Percentiles rank a stretch among this genome's conserved stretches.
Evolutionary conservation across 495 filamentous ascomycete species (phyloP).

Genomic region (Paragyromitra xinjiangensis): DNA sequence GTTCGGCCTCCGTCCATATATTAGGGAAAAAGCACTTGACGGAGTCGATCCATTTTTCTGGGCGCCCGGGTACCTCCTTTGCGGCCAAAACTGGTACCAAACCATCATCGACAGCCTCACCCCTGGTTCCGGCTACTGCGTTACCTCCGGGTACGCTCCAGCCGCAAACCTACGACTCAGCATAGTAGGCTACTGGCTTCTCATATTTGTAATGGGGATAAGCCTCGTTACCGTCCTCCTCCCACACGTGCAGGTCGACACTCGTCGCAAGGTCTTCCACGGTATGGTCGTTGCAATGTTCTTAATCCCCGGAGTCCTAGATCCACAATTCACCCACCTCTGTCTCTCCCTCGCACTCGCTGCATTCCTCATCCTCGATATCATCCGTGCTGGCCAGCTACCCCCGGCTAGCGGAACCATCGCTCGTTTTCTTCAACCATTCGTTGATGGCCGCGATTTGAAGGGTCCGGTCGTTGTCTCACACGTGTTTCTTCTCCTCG

Average conservation of each 20-base stretch:
- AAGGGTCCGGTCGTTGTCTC: conserved; percentile 92
- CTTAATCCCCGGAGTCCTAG: conserved; percentile 81
- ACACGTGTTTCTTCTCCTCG: conserved; percentile 94
- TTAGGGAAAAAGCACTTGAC: conserved; percentile 71
- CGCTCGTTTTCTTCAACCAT: conserved; percentile 85
- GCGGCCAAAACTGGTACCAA: conserved; percentile 71
- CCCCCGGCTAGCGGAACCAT: conserved; percentile 85
- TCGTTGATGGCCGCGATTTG: conserved; percentile 92
- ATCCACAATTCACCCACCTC: conserved; percentile 82
- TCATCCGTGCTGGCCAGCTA: conserved; percentile 88
- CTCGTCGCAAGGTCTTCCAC: conserved; percentile 97
- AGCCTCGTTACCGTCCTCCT: conserved; percentile 76
- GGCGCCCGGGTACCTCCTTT: conserved; percentile 89
- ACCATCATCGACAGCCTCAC: conserved; percentile 51
- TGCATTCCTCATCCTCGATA: conserved; percentile 85
- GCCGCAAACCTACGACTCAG: conserved; percentile 80
- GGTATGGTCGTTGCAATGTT: conserved; percentile 98
- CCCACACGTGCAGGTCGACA: conserved; percentile 83
- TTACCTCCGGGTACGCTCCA: conserved; percentile 44
- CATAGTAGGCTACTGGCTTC: conserved; percentile 75
- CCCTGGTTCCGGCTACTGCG: conserved; percentile 53
- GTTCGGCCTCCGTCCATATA: conserved; percentile 74
- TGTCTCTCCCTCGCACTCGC: conserved; percentile 77
- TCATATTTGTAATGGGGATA: conserved; percentile 74
- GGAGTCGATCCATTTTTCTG: conserved; percentile 86